Evolutionary conservation across 2,329 filamentous ascomycete genomes (phyloP), one percentile per base, ranked within the genome.

Genomic region (Aspergillus quadrilineatus): DNA sequence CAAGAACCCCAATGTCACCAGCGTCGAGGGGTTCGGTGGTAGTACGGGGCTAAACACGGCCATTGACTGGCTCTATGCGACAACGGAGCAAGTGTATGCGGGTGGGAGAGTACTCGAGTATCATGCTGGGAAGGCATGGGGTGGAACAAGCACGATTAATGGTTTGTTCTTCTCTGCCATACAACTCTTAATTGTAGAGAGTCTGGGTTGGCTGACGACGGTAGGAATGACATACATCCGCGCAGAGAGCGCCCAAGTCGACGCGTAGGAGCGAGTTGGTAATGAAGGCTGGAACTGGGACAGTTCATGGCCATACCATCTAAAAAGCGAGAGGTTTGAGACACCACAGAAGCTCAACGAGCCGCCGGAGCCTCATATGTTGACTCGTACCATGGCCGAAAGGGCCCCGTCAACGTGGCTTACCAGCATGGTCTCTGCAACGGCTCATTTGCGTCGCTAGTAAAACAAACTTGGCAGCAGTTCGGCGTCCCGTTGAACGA

Each of bases 71-170:
- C 63, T 65, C 2, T 79, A 77, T 45, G 55, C 67, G 52, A 76
- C 71, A 17, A 69, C 63, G 4, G 66, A 68, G 12, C 77, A 79
- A 57, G 70, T 64, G 28, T 75, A 75, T 65, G 70, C 64, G 2
- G 67, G 61, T 7, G 66, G 67, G 28, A 55, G 34, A 4, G 59
- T 51, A 0, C 61, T 75, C 34, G 63, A 62, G 4, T 66, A 77
- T 45, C 67, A 66, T 44, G 73, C 74, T n/a, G 77, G 75, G 2
- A 79, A 75, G 58, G 75, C 73, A 0, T 60, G 79, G 2, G 75
- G 74, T 43, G 78, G 76, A 5, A 75, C 74, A 3, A 76, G 72
- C 14, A 66, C 69, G 8, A 77, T 79, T 52, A 79, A 79, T 63
- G 76, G 72, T 66, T 65, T 32, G 58, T 54, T 39, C 14, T 41